phyloP scores from a whole-genome alignment of 2,329 filamentous ascomycete species.

The Byssothecium circinans region DNA sequence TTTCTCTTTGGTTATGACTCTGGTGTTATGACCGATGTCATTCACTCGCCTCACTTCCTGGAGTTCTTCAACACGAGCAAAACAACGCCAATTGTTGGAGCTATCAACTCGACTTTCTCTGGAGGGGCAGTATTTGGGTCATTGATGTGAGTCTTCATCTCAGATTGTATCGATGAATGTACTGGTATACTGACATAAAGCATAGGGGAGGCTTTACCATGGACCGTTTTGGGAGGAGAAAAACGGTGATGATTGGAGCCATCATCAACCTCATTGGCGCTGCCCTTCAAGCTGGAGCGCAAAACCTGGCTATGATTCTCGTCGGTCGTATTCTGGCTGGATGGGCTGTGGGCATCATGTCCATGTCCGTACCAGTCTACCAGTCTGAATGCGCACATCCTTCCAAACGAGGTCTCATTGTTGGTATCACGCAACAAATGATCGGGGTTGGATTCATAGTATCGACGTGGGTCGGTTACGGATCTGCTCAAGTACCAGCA shows the following conservation, averaged over 20 bases:
- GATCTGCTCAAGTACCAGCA: slow-evolving; percentile 37
- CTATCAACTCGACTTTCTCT: slow-evolving; percentile 65
- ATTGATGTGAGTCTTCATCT: slow-evolving; percentile 43
- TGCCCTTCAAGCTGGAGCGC: slow-evolving; percentile 60
- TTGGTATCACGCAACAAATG: slow-evolving; percentile 61
- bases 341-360: slow-evolving; percentile 60
- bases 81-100: slow-evolving; percentile 58
- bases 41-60: slow-evolving; percentile 60
- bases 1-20: slow-evolving; percentile 48
- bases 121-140: slow-evolving; percentile 60
- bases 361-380: slow-evolving; percentile 64
- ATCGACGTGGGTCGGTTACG: slow-evolving; percentile 57
- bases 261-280: slow-evolving; percentile 61
- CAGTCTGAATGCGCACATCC: slow-evolving; percentile 64
- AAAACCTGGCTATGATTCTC: slow-evolving; percentile 59
- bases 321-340: slow-evolving; percentile 62
- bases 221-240: slow-evolving; percentile 62
- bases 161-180: background rate
- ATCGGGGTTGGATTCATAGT: slow-evolving; percentile 60
- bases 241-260: slow-evolving; percentile 63
- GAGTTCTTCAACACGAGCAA: slow-evolving; percentile 57
- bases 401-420: slow-evolving; percentile 57
- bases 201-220: slow-evolving; percentile 57
- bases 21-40: slow-evolving; percentile 53
- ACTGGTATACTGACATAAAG: background rate